phyloP scores from a whole-genome alignment of 2,329 filamentous ascomycete species.

The Moelleriella libera region DNA sequence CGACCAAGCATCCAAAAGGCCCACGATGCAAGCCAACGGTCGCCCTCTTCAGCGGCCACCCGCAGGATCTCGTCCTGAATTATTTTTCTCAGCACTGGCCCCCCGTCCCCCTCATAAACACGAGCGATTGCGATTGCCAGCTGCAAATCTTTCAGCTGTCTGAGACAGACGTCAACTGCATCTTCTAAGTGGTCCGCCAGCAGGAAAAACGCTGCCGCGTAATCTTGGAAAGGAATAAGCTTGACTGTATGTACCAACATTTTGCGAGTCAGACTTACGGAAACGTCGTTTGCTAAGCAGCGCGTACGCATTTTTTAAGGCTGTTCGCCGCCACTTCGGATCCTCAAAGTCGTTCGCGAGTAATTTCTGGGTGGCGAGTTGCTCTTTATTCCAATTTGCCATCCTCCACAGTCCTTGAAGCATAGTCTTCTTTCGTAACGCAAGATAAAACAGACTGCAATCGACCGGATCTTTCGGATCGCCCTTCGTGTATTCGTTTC shows the following conservation, averaged over 20 bases:
- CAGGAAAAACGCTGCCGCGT: conserved; percentile 91
- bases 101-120: conserved; percentile 76
- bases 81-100: conserved; percentile 57
- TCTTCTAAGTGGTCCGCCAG: conserved; percentile 74
- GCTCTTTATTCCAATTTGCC: conserved; percentile 79
- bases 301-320: conserved; percentile 92
- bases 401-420: conserved; percentile 90
- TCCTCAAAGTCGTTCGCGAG: conserved; percentile 86
- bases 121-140: conserved; percentile 79
- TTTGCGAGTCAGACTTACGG: conserved; percentile 26
- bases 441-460: conserved; percentile 83
- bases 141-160: conserved; percentile 78
- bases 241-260: neutral
- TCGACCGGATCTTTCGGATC: conserved; percentile 83
- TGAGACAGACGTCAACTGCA: conserved; percentile 73
- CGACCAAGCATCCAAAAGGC: conserved; percentile 83
- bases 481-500: conserved; percentile 82
- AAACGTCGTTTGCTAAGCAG: conserved; percentile 83
- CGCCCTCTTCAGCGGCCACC: conserved; percentile 64
- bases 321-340: conserved; percentile 73
- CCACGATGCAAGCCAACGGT: conserved; percentile 92
- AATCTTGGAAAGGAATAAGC: conserved; percentile 39
- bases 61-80: conserved; percentile 69
- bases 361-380: conserved; percentile 62
- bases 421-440: conserved; percentile 79